phyloP scores from a whole-genome alignment of 2,329 filamentous ascomycete genomes.

The Diaporthe velutina region DNA sequence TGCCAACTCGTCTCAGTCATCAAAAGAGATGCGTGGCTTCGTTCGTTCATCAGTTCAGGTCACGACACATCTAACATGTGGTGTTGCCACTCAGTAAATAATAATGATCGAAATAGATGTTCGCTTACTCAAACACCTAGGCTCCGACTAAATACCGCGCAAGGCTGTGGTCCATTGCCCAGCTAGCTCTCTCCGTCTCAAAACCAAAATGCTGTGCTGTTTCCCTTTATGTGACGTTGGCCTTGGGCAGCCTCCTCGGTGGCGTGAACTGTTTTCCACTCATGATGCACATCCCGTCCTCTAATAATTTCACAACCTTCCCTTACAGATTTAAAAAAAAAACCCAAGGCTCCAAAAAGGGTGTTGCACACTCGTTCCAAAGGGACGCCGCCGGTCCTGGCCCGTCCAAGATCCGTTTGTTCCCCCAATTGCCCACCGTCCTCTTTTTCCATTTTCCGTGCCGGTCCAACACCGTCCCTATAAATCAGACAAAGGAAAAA shows the following conservation, averaged over 20 bases:
- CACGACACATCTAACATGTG: not conserved
- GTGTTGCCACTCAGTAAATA: not conserved
- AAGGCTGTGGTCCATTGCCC: not conserved
- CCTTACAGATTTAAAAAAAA: not conserved
- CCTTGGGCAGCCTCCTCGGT: not conserved
- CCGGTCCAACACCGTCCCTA: slow-evolving; percentile 8
- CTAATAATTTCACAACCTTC: not conserved
- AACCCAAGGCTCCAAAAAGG: not conserved
- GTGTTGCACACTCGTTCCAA: slow-evolving; percentile 7
- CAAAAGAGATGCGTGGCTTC: not conserved
- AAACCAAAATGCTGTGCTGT: slow-evolving; percentile 18
- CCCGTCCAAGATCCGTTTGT: slow-evolving; percentile 2
- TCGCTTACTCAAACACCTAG: not conserved
- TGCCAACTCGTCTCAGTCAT: not conserved
- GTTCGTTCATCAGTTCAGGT: not conserved
- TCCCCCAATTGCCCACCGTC: not conserved
- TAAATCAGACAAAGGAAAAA: slow-evolving; percentile 25
- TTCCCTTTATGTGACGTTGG: not conserved
- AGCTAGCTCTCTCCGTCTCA: not conserved
- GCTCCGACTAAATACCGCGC: not conserved
- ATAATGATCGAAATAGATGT: not conserved
- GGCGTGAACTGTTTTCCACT: not conserved
- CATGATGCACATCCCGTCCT: not conserved
- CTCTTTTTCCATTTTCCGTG: not conserved
- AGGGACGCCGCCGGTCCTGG: slow-evolving; percentile 4